Conservation (phyloP, 768 basidiomycete species). For the Myochromella boudieri region DNA sequence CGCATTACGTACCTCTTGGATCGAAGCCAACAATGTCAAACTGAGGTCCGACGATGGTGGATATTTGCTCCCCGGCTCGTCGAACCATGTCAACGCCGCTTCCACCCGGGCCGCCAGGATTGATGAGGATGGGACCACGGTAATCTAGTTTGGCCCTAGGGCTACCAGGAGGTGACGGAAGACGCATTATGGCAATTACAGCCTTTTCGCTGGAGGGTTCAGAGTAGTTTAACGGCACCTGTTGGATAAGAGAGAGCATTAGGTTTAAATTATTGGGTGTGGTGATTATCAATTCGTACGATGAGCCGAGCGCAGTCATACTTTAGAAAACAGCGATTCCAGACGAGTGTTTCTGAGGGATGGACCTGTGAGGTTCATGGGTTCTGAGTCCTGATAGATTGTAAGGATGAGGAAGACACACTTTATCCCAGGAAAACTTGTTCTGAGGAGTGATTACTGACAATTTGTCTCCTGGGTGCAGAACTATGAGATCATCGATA, state of each 20-base stretch:
- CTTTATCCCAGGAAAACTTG: background rate
- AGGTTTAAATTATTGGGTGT: background rate
- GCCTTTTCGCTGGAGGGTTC: slow-evolving; percentile 35
- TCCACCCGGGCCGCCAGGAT: slow-evolving; percentile 50
- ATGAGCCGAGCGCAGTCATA: slow-evolving; percentile 31
- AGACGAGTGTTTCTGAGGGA: slow-evolving; percentile 18
- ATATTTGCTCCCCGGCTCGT: slow-evolving; percentile 22
- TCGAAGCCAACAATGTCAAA: slow-evolving; percentile 50
- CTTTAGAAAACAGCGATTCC: slow-evolving; percentile 23
- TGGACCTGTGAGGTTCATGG: slow-evolving; percentile 11
- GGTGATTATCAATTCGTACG: slow-evolving; percentile 14
- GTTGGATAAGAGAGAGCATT: background rate
- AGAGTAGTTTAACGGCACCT: slow-evolving; percentile 49
- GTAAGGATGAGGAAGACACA: background rate
- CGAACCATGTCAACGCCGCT: slow-evolving; percentile 35
- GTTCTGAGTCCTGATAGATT: too few relatives aligned
- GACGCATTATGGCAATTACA: slow-evolving; percentile 41
- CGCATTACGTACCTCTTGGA: slow-evolving; percentile 38
- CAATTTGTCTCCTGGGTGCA: background rate
- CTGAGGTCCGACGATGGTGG: slow-evolving; percentile 35
- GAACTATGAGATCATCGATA: background rate
- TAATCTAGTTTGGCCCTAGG: slow-evolving; percentile 27
- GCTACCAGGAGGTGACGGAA: slow-evolving; percentile 30
- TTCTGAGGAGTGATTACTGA: too few relatives aligned
- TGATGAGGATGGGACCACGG: slow-evolving; percentile 44